Conservation (phyloP, 2,329 filamentous ascomycete species). For the Penicillium sclerotiorum region DNA sequence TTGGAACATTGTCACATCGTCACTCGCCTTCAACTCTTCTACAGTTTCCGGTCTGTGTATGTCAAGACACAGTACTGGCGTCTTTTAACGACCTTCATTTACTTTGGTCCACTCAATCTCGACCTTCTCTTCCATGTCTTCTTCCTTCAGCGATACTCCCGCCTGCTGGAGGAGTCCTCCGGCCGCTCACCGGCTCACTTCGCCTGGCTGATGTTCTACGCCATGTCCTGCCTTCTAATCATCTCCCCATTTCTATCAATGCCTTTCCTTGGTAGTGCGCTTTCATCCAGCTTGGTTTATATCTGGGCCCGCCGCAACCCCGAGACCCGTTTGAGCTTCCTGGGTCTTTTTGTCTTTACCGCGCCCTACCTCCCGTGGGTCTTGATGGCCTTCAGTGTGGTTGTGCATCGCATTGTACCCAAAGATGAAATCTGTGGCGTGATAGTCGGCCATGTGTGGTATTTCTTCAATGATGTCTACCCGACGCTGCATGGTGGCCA, state of each 20-base stretch:
- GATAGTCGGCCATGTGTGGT: slow-evolving; percentile 93
- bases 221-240: slow-evolving; percentile 74
- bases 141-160: slow-evolving; percentile 95
- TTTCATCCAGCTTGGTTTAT: slow-evolving; percentile 92
- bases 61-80: slow-evolving; percentile 97
- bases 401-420: slow-evolving; percentile 86
- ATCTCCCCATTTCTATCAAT: slow-evolving; percentile 87
- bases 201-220: slow-evolving; percentile 89
- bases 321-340: slow-evolving; percentile 82
- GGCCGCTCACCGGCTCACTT: slow-evolving; percentile 89
- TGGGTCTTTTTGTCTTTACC: slow-evolving; percentile 87
- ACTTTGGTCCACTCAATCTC: slow-evolving; percentile 91
- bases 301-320: slow-evolving; percentile 97
- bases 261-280: slow-evolving; percentile 89
- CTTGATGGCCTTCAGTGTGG: slow-evolving; percentile 84
- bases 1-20: slow-evolving; percentile 92
- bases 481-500: slow-evolving; percentile 84
- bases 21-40: slow-evolving; percentile 94
- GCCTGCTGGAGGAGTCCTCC: slow-evolving; percentile 92
- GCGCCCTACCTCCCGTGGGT: slow-evolving; percentile 97
- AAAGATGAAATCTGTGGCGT: slow-evolving; percentile 97
- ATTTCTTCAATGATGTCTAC: slow-evolving; percentile 97
- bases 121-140: slow-evolving; percentile 98
- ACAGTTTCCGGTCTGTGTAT: slow-evolving; percentile 91
- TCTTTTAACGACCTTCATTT: slow-evolving; percentile 92